Evolutionary conservation across 805 yeast genomes (phyloP).

Genomic region (Nakazawaea holstii): DNA sequence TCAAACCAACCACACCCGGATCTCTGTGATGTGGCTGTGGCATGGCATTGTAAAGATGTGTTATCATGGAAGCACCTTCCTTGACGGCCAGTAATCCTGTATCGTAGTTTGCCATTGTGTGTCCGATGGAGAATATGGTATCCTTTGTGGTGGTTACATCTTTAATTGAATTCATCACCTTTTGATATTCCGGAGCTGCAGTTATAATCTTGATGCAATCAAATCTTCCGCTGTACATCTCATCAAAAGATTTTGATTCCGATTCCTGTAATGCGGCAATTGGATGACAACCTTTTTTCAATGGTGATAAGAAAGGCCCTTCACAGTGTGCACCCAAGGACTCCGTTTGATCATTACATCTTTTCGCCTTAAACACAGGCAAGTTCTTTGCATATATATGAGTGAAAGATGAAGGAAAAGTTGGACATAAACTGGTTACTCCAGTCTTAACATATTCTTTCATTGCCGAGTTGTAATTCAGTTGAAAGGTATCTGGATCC

Average conservation of each 20-base stretch:
- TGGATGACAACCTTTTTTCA: constrained; percentile 48
- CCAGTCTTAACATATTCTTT: constrained; percentile 43
- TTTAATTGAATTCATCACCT: constrained; percentile 36
- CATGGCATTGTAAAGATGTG: constrained; percentile 61
- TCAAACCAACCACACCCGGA: constrained; percentile 50
- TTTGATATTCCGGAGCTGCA: constrained; percentile 47
- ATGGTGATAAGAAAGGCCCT: constrained; percentile 49
- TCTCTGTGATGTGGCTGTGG: constrained; percentile 54
- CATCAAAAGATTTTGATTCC: constrained; percentile 21
- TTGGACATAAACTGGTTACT: constrained; percentile 52
- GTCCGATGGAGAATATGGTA: constrained; percentile 42
- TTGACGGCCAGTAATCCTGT: constrained; percentile 35
- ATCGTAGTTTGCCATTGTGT: constrained; percentile 33
- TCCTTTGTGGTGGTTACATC: constrained; percentile 22
- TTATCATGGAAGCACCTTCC: constrained; percentile 54
- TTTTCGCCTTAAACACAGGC: constrained; percentile 33
- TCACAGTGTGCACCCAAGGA: constrained; percentile 56
- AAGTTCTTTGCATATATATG: constrained; percentile 43
- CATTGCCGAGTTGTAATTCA: constrained; percentile 39
- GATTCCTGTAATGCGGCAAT: constrained; percentile 38
- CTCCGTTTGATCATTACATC: constrained; percentile 31
- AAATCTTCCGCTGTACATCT: constrained; percentile 34
- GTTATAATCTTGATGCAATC: constrained; percentile 32
- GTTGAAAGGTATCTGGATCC: constrained; percentile 25
- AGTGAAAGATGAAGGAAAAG: constrained; percentile 46